Percentiles rank a stretch among this genome's conserved stretches.
Conservation (phyloP, 2,329 filamentous ascomycete genomes). For the Penicillium nordicum region DNA sequence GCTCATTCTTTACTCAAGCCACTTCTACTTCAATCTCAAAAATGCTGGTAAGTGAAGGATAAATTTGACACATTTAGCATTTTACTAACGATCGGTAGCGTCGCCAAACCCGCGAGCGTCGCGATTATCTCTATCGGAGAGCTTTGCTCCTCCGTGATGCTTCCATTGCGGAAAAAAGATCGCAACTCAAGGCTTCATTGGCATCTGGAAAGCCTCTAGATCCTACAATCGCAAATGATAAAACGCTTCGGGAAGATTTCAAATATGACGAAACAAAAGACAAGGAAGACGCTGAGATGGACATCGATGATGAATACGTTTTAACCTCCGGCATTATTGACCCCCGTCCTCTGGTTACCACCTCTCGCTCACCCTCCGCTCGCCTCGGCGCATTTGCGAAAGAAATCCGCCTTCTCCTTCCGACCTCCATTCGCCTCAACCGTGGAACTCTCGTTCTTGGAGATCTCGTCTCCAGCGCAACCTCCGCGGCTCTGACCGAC, state of each 20-base stretch:
- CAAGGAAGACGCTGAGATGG: constrained; percentile 73
- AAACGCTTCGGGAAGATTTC: constrained; percentile 76
- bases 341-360: constrained; percentile 84
- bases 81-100: constrained; percentile 42
- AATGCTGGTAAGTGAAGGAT: constrained; percentile 31
- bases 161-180: constrained; percentile 86
- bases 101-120: constrained; percentile 72
- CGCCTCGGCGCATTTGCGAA: constrained; percentile 88
- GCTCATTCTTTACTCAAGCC: constrained; percentile 11
- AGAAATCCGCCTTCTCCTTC: constrained; percentile 78
- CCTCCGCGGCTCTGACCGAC: constrained; percentile 76
- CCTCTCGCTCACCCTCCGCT: constrained; percentile 80
- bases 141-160: constrained; percentile 85
- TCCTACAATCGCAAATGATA: constrained; percentile 80
- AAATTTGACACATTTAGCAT: background rate
- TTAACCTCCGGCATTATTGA: constrained; percentile 89
- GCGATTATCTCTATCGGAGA: constrained; percentile 87
- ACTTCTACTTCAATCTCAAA: constrained; percentile 16
- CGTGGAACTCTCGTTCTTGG: constrained; percentile 85
- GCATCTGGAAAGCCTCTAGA: constrained; percentile 86
- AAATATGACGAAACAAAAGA: constrained; percentile 80
- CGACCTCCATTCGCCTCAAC: constrained; percentile 83
- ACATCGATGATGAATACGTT: constrained; percentile 88
- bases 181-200: constrained; percentile 79
- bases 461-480: constrained; percentile 78